Conservation (phyloP, 2,329 filamentous ascomycete species). For the Xylariaceae sp. region DNA sequence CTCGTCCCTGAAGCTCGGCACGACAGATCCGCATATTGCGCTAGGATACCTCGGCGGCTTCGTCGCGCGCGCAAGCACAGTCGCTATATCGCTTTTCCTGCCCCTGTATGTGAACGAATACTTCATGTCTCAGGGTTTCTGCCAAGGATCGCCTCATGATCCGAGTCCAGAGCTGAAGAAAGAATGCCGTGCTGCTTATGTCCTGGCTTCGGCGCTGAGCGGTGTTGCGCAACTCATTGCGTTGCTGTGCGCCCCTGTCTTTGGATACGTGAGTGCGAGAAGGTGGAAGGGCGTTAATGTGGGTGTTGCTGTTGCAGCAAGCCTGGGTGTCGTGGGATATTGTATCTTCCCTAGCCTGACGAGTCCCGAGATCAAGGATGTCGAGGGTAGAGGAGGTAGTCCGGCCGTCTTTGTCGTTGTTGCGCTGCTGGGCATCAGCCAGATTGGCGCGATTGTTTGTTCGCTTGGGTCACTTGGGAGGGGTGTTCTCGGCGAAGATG, state of each 20-base stretch:
- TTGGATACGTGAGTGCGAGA: slow-evolving; percentile 60
- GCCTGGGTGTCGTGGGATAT: slow-evolving; percentile 77
- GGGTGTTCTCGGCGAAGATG: slow-evolving; percentile 64
- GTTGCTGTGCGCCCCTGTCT: slow-evolving; percentile 78
- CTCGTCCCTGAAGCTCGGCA: slow-evolving; percentile 66
- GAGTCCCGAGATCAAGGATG: slow-evolving; percentile 70
- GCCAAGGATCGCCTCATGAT: slow-evolving; percentile 63
- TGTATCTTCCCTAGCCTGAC: slow-evolving; percentile 69
- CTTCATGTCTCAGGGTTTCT: slow-evolving; percentile 79
- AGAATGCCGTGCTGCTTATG: slow-evolving; percentile 82
- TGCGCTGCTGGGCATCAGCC: slow-evolving; percentile 80
- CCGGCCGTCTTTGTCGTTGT: slow-evolving; percentile 72
- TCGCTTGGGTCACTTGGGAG: slow-evolving; percentile 84
- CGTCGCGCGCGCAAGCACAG: slow-evolving; percentile 89
- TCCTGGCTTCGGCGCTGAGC: slow-evolving; percentile 81
- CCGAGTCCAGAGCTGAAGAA: slow-evolving; percentile 74
- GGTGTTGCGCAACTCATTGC: slow-evolving; percentile 86
- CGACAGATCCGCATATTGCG: slow-evolving; percentile 72
- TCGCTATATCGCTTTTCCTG: slow-evolving; percentile 92
- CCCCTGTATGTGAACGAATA: slow-evolving; percentile 90
- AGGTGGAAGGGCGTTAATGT: slow-evolving; percentile 58
- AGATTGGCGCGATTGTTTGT: slow-evolving; percentile 95
- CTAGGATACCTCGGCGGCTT: slow-evolving; percentile 92
- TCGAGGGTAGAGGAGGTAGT: slow-evolving; percentile 64
- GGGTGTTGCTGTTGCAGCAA: slow-evolving; percentile 69